phyloP scores from a whole-genome alignment of 371 early-diverging fungal genomes.

The Conidiobolus incongruus region DNA sequence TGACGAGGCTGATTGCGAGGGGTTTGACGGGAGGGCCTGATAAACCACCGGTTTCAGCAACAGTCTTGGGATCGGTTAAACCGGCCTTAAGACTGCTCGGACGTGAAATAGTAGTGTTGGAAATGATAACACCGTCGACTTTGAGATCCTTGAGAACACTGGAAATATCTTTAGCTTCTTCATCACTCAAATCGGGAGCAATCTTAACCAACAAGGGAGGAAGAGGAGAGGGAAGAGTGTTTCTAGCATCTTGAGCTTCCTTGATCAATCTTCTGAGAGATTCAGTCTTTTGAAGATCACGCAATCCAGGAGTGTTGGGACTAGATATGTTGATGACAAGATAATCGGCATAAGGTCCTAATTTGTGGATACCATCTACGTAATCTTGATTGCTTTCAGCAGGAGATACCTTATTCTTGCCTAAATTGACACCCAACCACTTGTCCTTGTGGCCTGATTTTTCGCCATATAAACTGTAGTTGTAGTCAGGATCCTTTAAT shows the following conservation, averaged over 20 bases:
- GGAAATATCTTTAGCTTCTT: slow-evolving; percentile 47
- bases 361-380: slow-evolving; percentile 29
- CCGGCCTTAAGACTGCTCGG: slow-evolving; percentile 23
- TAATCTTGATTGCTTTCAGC: slow-evolving; percentile 37
- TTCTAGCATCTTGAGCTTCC: slow-evolving; percentile 8
- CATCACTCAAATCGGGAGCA: slow-evolving; percentile 47
- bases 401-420: slow-evolving; percentile 55
- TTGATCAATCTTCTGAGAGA: slow-evolving; percentile 33
- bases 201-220: slow-evolving; percentile 65
- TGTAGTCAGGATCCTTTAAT: neutral
- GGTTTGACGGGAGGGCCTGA: slow-evolving; percentile 48
- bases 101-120: slow-evolving; percentile 61
- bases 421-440: slow-evolving; percentile 57
- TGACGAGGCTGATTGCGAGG: slow-evolving; percentile 29
- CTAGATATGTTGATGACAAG: slow-evolving; percentile 60
- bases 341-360: slow-evolving; percentile 58
- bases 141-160: slow-evolving; percentile 27
- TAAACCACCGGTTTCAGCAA: slow-evolving; percentile 45
- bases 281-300: slow-evolving; percentile 33
- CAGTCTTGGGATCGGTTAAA: slow-evolving; percentile 11
- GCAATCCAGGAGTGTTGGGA: slow-evolving; percentile 63
- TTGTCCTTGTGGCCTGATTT: slow-evolving; percentile 16
- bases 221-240: neutral
- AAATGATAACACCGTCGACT: slow-evolving; percentile 60
- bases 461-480: neutral